Base-by-base conservation (phyloP, 1,284 basidiomycete species). In the Boletus semigastroideus region DNA sequence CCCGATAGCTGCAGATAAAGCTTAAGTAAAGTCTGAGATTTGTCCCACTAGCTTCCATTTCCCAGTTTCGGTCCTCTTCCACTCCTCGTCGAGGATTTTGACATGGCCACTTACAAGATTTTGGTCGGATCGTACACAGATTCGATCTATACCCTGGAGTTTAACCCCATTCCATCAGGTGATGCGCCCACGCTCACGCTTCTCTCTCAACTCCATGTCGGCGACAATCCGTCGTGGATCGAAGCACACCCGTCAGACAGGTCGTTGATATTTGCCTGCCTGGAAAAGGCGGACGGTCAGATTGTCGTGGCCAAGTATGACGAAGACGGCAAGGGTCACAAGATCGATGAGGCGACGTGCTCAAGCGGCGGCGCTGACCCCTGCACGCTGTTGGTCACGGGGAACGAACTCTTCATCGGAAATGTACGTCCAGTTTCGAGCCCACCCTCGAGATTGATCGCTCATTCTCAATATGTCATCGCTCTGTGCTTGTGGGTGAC, bases 211-310 rank as follows among this genome's bases (percentile, higher is more conserved):
- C 58, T 80, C 41, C 66, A 69, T 14, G 79, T 84, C 43, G 87
- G 87, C 36, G 68, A 77, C 55, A 79, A 82, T 61, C 86, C 87
- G 1, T 87, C 84, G 2, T 90, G 87, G 87, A 74, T 90, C 54
- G 76, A 80, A 5, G 69, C 72, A 1, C 78, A 87, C 60, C 80
- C 84, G 0, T 70, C 66, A 0, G 77, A 87, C 56, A 70, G 69
- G 30, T 76, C 76, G 7, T 57, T 87, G 20, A 66, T 86, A 5
- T 85, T 83, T 60, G 64, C 79, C 12, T 72, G 69, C 1, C 68
- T 87, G 6, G 87, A 90, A 59, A 79, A 84, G 54, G 51, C 68
- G 0, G 78, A 86, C 39, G 87, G 88, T 5, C 75, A 75, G 63
- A 71, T 85, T 43, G 62, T 82, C 7, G 78, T 74, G 2, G 52